A percentile compares a stretch with the other conserved stretches of the same genome.
Evolutionary conservation across 2,329 filamentous ascomycete genomes (phyloP).

Genomic region (Lithohypha guttulata): DNA sequence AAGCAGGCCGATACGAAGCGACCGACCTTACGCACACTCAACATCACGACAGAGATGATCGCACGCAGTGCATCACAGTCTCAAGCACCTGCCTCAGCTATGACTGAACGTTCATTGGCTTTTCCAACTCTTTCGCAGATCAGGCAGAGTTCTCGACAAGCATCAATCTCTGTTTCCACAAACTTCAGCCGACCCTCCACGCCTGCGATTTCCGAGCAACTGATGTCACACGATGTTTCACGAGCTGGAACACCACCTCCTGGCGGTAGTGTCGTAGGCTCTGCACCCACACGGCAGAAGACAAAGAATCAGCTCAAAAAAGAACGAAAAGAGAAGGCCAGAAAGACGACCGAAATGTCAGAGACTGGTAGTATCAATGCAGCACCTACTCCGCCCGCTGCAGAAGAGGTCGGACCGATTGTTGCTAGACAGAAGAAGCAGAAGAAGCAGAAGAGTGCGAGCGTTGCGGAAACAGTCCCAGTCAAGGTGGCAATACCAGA

Average conservation of each 20-base stretch:
- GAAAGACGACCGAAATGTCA: conserved; percentile 33
- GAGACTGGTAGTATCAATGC: conserved; percentile 22
- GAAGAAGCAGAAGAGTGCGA: conserved; percentile 26
- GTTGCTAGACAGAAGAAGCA: conserved; percentile 52
- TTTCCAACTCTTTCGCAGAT: conserved; percentile 9
- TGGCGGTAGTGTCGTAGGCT: conserved; percentile 43
- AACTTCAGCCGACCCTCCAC: conserved; percentile 45
- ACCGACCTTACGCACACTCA: conserved; percentile 13
- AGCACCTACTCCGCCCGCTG: conserved; percentile 19
- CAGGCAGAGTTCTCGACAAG: conserved; percentile 35
- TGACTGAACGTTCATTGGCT: conserved; percentile 15
- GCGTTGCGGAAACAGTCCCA: conserved; percentile 8
- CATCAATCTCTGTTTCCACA: conserved; percentile 42
- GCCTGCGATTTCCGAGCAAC: conserved; percentile 47
- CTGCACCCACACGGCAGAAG: conserved; percentile 48
- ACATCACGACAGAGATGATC: conserved; percentile 17
- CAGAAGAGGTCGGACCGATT: conserved; percentile 50
- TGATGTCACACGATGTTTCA: conserved; percentile 46
- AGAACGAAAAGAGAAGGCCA: conserved; percentile 41
- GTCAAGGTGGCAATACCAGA: not conserved
- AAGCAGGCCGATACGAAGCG: conserved; percentile 14
- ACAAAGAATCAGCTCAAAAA: conserved; percentile 55
- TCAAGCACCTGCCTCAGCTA: conserved; percentile 14
- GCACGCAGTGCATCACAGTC: conserved; percentile 16
- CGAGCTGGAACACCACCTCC: conserved; percentile 51